phyloP scores from a whole-genome alignment of 495 filamentous ascomycete species.

The Talaromyces nanjingensis region DNA sequence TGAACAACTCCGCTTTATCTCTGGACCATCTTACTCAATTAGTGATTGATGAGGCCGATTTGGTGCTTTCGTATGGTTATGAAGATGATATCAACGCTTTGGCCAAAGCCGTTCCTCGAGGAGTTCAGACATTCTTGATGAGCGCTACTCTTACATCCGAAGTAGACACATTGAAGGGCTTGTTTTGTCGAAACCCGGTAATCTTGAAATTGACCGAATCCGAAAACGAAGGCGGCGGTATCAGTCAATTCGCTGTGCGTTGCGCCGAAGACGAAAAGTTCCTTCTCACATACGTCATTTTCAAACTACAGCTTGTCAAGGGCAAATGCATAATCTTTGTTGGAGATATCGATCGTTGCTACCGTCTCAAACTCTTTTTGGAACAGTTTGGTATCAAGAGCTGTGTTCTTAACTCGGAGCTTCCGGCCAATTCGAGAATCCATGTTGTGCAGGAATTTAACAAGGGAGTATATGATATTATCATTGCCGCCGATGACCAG shows the following conservation, averaged over 20 bases:
- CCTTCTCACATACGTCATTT: constrained; percentile 84
- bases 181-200: constrained; percentile 79
- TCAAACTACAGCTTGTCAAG: constrained; percentile 90
- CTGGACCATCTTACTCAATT: constrained; percentile 66
- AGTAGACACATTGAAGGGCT: constrained; percentile 72
- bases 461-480: constrained; percentile 90
- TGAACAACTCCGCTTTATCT: constrained; percentile 61
- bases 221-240: constrained; percentile 61
- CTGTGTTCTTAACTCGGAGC: constrained; percentile 90
- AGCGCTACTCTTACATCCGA: constrained; percentile 86
- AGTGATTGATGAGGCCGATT: constrained; percentile 91
- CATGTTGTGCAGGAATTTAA: constrained; percentile 98
- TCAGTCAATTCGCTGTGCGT: constrained; percentile 83
- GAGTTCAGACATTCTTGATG: constrained; percentile 86
- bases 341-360: constrained; percentile 85
- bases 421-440: constrained; percentile 85
- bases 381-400: constrained; percentile 94
- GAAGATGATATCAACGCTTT: constrained; percentile 79
- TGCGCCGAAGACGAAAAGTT: constrained; percentile 98
- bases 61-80: constrained; percentile 92
- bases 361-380: constrained; percentile 89
- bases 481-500: constrained; percentile 91
- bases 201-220: constrained; percentile 70
- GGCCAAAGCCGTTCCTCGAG: constrained; percentile 67
- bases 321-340: constrained; percentile 95